Conservation (phyloP, 1,284 basidiomycete genomes). For the Tausonia pullulans region DNA sequence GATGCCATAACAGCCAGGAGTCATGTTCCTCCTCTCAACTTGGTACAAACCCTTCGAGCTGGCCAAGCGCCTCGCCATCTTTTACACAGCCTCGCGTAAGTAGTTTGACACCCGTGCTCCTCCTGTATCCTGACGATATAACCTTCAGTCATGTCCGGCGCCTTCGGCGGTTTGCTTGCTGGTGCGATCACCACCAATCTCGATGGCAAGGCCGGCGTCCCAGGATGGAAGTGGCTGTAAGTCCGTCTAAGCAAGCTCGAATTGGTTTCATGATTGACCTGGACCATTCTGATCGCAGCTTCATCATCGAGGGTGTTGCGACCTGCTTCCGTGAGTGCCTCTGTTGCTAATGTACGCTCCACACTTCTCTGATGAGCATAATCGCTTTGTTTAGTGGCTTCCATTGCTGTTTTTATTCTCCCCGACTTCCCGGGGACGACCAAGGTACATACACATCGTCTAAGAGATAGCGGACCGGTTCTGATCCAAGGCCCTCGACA, state of each 20-base stretch:
- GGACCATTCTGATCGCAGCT: not conserved
- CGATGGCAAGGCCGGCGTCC: conserved; percentile 21
- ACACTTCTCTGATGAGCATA: too few species aligned
- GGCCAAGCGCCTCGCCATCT: conserved; percentile 25
- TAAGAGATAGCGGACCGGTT: too few species aligned
- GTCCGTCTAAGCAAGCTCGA: not conserved
- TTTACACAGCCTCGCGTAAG: not conserved
- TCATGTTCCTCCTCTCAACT: conserved; percentile 26
- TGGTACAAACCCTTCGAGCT: conserved; percentile 25
- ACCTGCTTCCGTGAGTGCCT: not conserved
- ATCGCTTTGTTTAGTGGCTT: not conserved
- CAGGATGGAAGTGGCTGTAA: conserved; percentile 21
- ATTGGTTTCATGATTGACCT: too few species aligned
- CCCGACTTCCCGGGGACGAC: conserved; percentile 30
- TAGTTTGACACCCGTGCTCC: not conserved
- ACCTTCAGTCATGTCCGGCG: conserved; percentile 22
- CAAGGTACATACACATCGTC: conserved; percentile 39
- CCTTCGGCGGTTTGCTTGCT: conserved; percentile 31
- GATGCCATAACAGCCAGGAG: conserved; percentile 21
- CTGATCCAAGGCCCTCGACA: too few species aligned
- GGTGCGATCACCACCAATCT: conserved; percentile 28
- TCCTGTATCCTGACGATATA: not conserved
- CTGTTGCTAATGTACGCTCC: not conserved
- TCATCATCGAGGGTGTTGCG: conserved; percentile 16
- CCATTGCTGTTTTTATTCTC: conserved; percentile 23